Percentiles rank a stretch among this genome's conserved stretches.
phyloP scores from a whole-genome alignment of 2,329 filamentous ascomycete genomes.

The Trichothecium sympodiale region DNA sequence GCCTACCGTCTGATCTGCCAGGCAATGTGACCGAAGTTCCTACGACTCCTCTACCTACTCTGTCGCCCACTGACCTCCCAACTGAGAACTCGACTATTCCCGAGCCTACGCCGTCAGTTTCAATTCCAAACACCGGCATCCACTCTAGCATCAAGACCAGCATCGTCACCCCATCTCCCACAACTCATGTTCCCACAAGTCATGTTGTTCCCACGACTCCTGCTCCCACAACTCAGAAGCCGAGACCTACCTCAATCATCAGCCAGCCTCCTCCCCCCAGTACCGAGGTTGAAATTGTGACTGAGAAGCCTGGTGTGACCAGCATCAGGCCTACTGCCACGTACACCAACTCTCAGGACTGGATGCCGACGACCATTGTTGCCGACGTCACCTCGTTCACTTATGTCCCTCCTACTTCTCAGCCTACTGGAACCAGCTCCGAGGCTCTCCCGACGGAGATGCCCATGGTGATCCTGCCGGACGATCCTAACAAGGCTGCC shows the following conservation, averaged over 20 bases:
- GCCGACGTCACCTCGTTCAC: conserved; percentile 34
- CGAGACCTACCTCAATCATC: neutral
- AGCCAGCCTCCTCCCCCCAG: neutral
- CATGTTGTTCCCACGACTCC: neutral
- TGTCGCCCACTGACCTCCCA: neutral
- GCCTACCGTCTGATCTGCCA: too few species aligned
- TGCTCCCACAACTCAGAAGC: neutral
- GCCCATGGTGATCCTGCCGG: conserved; percentile 66
- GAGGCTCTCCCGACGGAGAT: conserved; percentile 53
- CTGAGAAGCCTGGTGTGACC: conserved; percentile 17
- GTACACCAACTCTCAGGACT: conserved; percentile 30
- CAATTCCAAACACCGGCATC: neutral
- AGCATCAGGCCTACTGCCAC: conserved; percentile 31
- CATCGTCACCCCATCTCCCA: neutral
- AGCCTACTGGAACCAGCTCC: conserved; percentile 27
- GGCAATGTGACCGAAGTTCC: neutral
- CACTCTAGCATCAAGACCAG: conserved; percentile 1
- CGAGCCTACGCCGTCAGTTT: neutral
- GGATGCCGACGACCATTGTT: conserved; percentile 51
- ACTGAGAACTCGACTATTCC: conserved; percentile 1
- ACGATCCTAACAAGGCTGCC: conserved; percentile 36
- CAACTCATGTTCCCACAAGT: neutral
- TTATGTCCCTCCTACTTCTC: conserved; percentile 15
- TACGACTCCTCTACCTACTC: neutral
- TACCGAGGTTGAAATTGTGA: neutral